Conservation (phyloP, 768 basidiomycete genomes). For the Suillus spraguei region DNA sequence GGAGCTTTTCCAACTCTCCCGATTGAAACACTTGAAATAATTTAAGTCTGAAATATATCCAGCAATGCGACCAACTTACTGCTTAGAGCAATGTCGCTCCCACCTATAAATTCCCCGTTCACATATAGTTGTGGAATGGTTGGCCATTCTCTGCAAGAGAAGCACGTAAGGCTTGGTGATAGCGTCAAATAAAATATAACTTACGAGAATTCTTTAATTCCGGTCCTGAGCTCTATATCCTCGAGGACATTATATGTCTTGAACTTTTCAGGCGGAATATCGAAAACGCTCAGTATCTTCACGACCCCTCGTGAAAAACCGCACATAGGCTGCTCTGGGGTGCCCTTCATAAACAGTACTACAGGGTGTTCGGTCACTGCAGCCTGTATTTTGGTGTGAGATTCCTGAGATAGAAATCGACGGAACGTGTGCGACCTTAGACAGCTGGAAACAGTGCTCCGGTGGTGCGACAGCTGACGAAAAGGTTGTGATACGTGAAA, state of each 20-base stretch:
- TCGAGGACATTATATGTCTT: slow-evolving; percentile 90
- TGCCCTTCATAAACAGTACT: slow-evolving; percentile 99
- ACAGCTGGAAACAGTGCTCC: slow-evolving; percentile 29
- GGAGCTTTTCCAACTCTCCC: slow-evolving; percentile 6
- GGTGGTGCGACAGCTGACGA: slow-evolving; percentile 35
- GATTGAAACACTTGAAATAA: slow-evolving; percentile 8
- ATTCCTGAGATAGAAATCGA: slow-evolving; percentile 65
- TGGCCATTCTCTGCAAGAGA: slow-evolving; percentile 82
- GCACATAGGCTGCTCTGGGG: slow-evolving; percentile 82
- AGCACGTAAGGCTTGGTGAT: not conserved
- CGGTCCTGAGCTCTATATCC: slow-evolving; percentile 78
- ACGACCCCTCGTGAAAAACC: slow-evolving; percentile 95
- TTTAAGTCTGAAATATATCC: slow-evolving; percentile 6
- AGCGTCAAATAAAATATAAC: slow-evolving; percentile 36
- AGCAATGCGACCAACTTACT: slow-evolving; percentile 56
- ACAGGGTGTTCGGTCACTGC: slow-evolving; percentile 78
- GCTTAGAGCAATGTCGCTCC: slow-evolving; percentile 90
- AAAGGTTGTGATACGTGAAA: slow-evolving; percentile 1
- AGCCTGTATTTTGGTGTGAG: slow-evolving; percentile 63
- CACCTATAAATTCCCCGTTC: slow-evolving; percentile 94
- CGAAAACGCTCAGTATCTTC: slow-evolving; percentile 85
- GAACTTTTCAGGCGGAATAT: slow-evolving; percentile 78
- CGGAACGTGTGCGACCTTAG: slow-evolving; percentile 15
- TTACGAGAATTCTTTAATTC: slow-evolving; percentile 97
- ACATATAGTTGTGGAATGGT: slow-evolving; percentile 96